A percentile compares a stretch with the other conserved stretches of the same genome.
phyloP scores from a whole-genome alignment of 2,329 filamentous ascomycete species.

The Alternaria infectoria region DNA sequence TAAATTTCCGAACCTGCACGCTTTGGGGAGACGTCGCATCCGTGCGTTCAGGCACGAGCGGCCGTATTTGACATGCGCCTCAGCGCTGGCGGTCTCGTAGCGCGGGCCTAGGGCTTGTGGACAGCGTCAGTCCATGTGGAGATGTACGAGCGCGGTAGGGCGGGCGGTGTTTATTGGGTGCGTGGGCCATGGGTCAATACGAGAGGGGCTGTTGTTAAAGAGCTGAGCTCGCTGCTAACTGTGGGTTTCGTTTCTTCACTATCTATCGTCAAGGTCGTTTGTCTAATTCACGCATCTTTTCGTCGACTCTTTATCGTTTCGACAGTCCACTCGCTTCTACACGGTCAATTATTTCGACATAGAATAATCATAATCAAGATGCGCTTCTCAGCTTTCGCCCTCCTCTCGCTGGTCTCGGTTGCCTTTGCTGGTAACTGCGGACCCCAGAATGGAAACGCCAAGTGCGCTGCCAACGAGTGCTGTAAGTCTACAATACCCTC shows the following conservation, averaged over 20 bases:
- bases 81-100: constrained; percentile 13
- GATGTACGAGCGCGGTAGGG: constrained; percentile 8
- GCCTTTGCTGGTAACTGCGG: constrained; percentile 45
- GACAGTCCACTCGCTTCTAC: constrained; percentile 6
- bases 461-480: constrained; percentile 44
- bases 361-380: constrained; percentile 34
- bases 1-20: constrained; percentile 1
- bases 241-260: not conserved
- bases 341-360: not conserved
- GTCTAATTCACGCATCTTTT: not conserved
- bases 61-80: constrained; percentile 10
- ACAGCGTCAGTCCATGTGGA: constrained; percentile 11
- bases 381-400: constrained; percentile 33
- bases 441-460: constrained; percentile 38
- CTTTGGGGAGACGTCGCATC: constrained; percentile 1
- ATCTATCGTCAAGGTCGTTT: not conserved
- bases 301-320: not conserved
- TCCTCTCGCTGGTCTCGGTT: constrained; percentile 34
- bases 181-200: constrained; percentile 18
- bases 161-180: constrained; percentile 16
- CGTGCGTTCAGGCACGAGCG: constrained; percentile 19
- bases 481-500: constrained; percentile 29
- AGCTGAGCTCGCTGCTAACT: constrained; percentile 2
- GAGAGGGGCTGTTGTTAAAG: constrained; percentile 12
- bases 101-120: constrained; percentile 18